Conservation (phyloP, 805 yeast genomes). For the Yamadazyma paraphyllophila region DNA sequence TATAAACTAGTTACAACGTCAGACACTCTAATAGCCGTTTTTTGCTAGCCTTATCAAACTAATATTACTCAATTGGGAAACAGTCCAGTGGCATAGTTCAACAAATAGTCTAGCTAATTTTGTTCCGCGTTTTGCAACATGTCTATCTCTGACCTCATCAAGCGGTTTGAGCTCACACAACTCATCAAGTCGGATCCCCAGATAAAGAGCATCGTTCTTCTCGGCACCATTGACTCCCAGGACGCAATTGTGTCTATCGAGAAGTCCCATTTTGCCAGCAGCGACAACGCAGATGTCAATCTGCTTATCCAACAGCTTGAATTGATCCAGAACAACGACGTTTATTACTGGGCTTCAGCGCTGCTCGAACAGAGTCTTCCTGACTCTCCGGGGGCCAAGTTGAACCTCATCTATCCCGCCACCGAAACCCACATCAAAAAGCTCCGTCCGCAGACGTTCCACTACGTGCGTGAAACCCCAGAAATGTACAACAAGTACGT, state of each 20-base stretch:
- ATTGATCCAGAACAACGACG: constrained; percentile 67
- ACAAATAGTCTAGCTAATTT: no score
- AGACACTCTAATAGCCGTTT: no score
- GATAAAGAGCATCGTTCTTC: constrained; percentile 59
- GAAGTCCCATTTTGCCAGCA: constrained; percentile 58
- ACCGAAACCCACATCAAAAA: constrained; percentile 80
- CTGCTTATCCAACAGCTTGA: constrained; percentile 20
- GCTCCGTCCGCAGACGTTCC: constrained; percentile 58
- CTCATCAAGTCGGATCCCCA: constrained; percentile 61
- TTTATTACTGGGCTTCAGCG: constrained; percentile 78
- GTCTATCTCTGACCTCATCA: constrained; percentile 6
- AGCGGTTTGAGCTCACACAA: constrained; percentile 44
- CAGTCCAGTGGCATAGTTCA: no score
- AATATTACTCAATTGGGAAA: no score
- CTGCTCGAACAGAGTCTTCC: constrained; percentile 47
- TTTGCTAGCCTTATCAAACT: no score
- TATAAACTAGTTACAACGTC: no score
- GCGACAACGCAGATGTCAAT: constrained; percentile 9
- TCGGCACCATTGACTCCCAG: constrained; percentile 62
- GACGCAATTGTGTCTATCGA: constrained; percentile 73
- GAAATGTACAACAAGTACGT: constrained; percentile 61
- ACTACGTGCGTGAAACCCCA: constrained; percentile 77
- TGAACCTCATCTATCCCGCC: constrained; percentile 85
- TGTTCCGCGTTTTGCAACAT: background rate
- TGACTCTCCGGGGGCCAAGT: constrained; percentile 57